Evolutionary conservation across 768 basidiomycete genomes (phyloP), one percentile per base, ranked within the genome.

Genomic region (Collybia sp.): DNA sequence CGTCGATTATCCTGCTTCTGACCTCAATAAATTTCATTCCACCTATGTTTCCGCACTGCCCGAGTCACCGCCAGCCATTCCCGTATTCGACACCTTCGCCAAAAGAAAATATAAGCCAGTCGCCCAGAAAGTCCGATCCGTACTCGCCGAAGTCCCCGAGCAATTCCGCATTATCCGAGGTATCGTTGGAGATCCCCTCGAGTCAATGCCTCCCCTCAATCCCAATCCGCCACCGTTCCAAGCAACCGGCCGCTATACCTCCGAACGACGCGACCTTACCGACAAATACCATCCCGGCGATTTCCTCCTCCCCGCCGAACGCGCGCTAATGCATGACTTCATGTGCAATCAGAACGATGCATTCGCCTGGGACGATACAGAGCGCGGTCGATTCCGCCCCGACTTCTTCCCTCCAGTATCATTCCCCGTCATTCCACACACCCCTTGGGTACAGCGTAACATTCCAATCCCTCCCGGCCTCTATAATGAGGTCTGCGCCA

Each of bases 321-420:
- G n/a, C n/a, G n/a, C n/a, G n/a, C n/a, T n/a, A n/a, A 0, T 62
- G 65, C 17, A 68, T 71, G 54, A 68, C n/a, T 40, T 70, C 2
- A 53, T 73, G 45, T 51, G 43, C 15, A 15, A 44, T 10, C 61
- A 69, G 2, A 53, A 72, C 25, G 6, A 50, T 0, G 68, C 47
- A 0, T 67, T n/a, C n/a, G n/a, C n/a, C 57, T 0, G n/a, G n/a
- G n/a, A n/a, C n/a, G n/a, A n/a, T n/a, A n/a, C n/a, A n/a, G n/a
- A n/a, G n/a, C n/a, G n/a, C n/a, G n/a, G n/a, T n/a, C n/a, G n/a
- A n/a, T n/a, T n/a, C n/a, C n/a, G n/a, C n/a, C n/a, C n/a, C n/a
- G n/a, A n/a, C n/a, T n/a, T n/a, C n/a, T n/a, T n/a, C n/a, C n/a
- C n/a, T n/a, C n/a, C n/a, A n/a, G n/a, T n/a, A n/a, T n/a, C n/a